These are phyloP conservation scores for Arthrinium phaeospermum DNA, from an alignment of 2,329 filamentous ascomycete genomes.

Conservation along the genomic window DNA sequence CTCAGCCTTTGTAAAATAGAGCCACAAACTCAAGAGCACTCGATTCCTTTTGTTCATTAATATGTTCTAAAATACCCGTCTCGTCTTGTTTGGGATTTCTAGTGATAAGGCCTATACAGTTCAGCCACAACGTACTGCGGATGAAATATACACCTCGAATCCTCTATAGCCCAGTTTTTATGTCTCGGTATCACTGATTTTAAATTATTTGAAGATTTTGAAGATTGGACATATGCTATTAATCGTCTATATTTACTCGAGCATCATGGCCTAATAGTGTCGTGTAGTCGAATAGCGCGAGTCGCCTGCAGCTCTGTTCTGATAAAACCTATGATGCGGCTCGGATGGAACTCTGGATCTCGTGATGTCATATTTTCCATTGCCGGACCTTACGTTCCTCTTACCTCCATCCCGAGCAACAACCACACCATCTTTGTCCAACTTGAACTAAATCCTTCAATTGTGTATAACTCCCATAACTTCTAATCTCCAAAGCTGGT, in stretches of 20 bases:
- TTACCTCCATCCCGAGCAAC: not conserved
- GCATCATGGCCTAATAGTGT: not conserved
- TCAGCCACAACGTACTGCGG: no score
- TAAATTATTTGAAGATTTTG: no score
- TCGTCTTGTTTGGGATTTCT: not conserved
- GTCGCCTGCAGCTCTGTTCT: not conserved
- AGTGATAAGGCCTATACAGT: no score
- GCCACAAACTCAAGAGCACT: slow-evolving; percentile 66
- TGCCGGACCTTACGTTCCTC: slow-evolving; percentile 13
- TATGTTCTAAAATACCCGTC: slow-evolving; percentile 14
- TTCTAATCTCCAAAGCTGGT: not conserved
- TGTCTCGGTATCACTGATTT: no score
- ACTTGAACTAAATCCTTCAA: not conserved
- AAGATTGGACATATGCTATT: no score
- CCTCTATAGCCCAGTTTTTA: no score
- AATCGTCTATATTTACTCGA: no score
- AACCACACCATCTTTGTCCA: not conserved
- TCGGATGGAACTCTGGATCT: slow-evolving; percentile 21
- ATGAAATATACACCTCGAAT: not conserved
- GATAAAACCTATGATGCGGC: slow-evolving; percentile 5
- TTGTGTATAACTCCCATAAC: not conserved
- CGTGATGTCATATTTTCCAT: slow-evolving; percentile 24
- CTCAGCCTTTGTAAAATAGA: slow-evolving; percentile 68
- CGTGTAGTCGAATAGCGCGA: not conserved
- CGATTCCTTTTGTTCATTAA: slow-evolving; percentile 62